Evolutionary conservation across 106 monocot genomes (phyloP), one percentile per base, ranked within the genome.

Genomic region (Hemerocallis citrina): DNA sequence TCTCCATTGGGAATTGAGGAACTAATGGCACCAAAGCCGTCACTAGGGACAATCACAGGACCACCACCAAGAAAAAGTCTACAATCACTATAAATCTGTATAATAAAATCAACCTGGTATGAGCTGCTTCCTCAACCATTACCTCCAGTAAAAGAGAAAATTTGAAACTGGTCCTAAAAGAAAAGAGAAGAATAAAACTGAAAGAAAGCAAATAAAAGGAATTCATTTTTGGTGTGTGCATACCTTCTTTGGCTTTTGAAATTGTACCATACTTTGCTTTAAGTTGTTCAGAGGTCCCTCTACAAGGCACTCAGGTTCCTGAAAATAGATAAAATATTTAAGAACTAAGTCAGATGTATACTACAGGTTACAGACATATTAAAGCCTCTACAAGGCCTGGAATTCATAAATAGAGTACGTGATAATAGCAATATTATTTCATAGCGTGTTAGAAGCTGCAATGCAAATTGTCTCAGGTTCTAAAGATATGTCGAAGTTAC

Each of bases 221-320:
- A n/a, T n/a, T n/a, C n/a, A n/a, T n/a, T n/a, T n/a, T n/a, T 37
- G 33, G 23, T 44, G 19, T 2, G n/a, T 14, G 20, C 47, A 17
- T 41, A 85, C 90, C 82, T 90, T 90, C 69, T 85, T 85, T 49
- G 90, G 90, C 42, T 90, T 90, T 57, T 90, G 90, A 79, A 90
- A 90, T 49, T 90, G 90, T 10, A 90, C 82, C 90, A 90, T 90
- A 66, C 90, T 90, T 71, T 90, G 90, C 59, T 90, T 90, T 69
- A 90, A 65, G 63, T 90, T 90, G 69, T 82, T 90, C 38, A 90
- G 28, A 20, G 90, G 90, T 38, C 90, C 90, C 68, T 90, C 90
- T 12, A 90, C 90, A 39, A 90, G 73, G 55, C 90, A 90, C 52
- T 90, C 90, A 34, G 82, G 75, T 42, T 90, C 90, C 90, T 81